Evolutionary conservation across 805 yeast species (phyloP).

Genomic region (Blastobotrys parvus): DNA sequence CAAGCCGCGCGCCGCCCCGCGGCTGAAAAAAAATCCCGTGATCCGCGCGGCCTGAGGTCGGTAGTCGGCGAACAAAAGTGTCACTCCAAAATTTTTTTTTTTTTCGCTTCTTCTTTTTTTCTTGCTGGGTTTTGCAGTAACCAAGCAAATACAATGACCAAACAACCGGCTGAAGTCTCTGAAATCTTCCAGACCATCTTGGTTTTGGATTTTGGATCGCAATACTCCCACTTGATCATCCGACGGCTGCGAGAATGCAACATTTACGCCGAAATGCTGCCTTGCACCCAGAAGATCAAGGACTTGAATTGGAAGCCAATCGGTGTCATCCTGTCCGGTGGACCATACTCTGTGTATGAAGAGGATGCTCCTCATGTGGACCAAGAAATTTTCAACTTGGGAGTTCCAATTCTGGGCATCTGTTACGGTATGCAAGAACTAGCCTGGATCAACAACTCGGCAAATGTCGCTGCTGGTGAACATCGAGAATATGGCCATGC

Average conservation of each 20-base stretch:
- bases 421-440: constrained; percentile 99
- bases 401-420: constrained; percentile 93
- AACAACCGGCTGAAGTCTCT: constrained; percentile 56
- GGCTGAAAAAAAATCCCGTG: no score
- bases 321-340: constrained; percentile 94
- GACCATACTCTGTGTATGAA: constrained; percentile 96
- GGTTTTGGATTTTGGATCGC: constrained; percentile 97
- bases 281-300: constrained; percentile 94
- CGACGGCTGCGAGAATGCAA: constrained; percentile 97
- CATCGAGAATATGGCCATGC: constrained; percentile 99
- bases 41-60: no score
- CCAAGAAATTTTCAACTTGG: constrained; percentile 80
- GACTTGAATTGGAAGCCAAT: constrained; percentile 92
- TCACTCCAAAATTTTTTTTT: constrained; percentile 5
- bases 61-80: no score
- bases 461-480: constrained; percentile 87
- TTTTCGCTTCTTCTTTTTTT: no score
- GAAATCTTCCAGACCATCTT: constrained; percentile 91
- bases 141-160: constrained; percentile 11
- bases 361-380: constrained; percentile 97
- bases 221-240: constrained; percentile 92
- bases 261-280: constrained; percentile 98
- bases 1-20: no score
- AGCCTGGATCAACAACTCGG: constrained; percentile 93
- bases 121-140: constrained; percentile 2